Evolutionary conservation across 495 filamentous ascomycete genomes (phyloP).

Genomic region (Penicillium cataractarum): DNA sequence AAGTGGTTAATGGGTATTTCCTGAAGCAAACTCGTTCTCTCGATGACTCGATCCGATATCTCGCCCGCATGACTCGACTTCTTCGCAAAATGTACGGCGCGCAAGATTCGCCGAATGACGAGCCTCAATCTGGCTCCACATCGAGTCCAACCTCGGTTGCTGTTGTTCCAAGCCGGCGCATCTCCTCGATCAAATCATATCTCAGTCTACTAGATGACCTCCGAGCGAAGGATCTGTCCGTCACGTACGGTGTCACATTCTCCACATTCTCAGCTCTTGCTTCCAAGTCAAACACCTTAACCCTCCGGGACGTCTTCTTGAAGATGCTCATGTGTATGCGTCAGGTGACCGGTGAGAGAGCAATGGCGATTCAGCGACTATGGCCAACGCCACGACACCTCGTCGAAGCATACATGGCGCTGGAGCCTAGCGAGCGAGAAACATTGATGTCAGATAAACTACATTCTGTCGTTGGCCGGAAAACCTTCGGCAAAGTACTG

Average conservation of each 20-base stretch:
- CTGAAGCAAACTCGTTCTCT: slow-evolving; percentile 75
- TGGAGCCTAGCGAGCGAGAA: slow-evolving; percentile 50
- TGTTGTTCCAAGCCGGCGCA: slow-evolving; percentile 66
- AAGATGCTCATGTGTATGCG: slow-evolving; percentile 89
- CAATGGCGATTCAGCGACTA: slow-evolving; percentile 73
- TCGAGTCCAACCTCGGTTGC: slow-evolving; percentile 19
- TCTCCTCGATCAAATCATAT: slow-evolving; percentile 70
- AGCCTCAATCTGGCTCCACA: slow-evolving; percentile 2
- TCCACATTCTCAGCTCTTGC: slow-evolving; percentile 70
- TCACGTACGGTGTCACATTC: slow-evolving; percentile 69
- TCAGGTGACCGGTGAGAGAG: slow-evolving; percentile 80
- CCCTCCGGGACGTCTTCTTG: slow-evolving; percentile 73
- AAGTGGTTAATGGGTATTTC: slow-evolving; percentile 83
- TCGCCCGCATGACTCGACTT: slow-evolving; percentile 73
- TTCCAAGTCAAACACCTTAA: slow-evolving; percentile 74
- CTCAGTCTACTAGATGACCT: slow-evolving; percentile 66
- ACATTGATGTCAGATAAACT: slow-evolving; percentile 56
- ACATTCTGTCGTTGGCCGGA: slow-evolving; percentile 62
- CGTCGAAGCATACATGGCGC: slow-evolving; percentile 65
- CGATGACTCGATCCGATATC: slow-evolving; percentile 80
- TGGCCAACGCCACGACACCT: slow-evolving; percentile 76
- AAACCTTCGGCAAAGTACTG: slow-evolving; percentile 65
- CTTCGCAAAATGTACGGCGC: slow-evolving; percentile 67
- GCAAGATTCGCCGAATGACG: slow-evolving; percentile 31
- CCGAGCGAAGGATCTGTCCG: slow-evolving; percentile 46